A percentile compares a stretch with the other conserved stretches of the same genome.
phyloP scores from a whole-genome alignment of 2,329 filamentous ascomycete genomes.

The Pestalotiopsis fici region DNA sequence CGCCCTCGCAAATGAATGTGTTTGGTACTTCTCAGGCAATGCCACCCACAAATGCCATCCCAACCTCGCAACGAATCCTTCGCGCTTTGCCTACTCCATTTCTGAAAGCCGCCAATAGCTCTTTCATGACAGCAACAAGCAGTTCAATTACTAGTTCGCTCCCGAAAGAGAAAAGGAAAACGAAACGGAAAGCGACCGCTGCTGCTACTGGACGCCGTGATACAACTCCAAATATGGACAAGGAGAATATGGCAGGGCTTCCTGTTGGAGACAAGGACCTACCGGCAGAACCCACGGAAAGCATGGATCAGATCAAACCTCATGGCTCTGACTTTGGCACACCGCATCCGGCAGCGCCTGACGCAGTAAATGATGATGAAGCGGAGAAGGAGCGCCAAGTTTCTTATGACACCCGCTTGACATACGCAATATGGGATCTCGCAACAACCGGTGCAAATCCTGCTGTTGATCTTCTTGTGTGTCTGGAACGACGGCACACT shows the following conservation, averaged over 20 bases:
- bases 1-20: constrained; percentile 86
- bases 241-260: constrained; percentile 45
- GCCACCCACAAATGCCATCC: constrained; percentile 82
- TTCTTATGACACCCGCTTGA: constrained; percentile 82
- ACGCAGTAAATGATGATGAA: constrained; percentile 60
- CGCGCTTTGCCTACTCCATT: constrained; percentile 88
- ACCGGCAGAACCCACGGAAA: constrained; percentile 39
- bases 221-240: constrained; percentile 41
- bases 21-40: constrained; percentile 73
- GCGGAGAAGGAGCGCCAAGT: constrained; percentile 72
- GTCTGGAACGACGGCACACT: constrained; percentile 83
- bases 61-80: constrained; percentile 87
- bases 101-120: constrained; percentile 91
- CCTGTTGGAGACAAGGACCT: constrained; percentile 17
- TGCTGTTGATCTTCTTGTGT: constrained; percentile 89
- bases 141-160: constrained; percentile 80
- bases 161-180: constrained; percentile 62
- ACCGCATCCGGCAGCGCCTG: constrained; percentile 36
- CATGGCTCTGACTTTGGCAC: constrained; percentile 21
- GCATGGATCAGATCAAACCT: constrained; percentile 48
- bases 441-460: constrained; percentile 92
- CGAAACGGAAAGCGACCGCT: constrained; percentile 58
- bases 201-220: constrained; percentile 34
- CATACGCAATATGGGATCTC: constrained; percentile 91
- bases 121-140: constrained; percentile 90